These are phyloP conservation scores for Orbilia blumenaviensis DNA, from an alignment of 2,329 filamentous ascomycete genomes.

Conservation along the genomic window DNA sequence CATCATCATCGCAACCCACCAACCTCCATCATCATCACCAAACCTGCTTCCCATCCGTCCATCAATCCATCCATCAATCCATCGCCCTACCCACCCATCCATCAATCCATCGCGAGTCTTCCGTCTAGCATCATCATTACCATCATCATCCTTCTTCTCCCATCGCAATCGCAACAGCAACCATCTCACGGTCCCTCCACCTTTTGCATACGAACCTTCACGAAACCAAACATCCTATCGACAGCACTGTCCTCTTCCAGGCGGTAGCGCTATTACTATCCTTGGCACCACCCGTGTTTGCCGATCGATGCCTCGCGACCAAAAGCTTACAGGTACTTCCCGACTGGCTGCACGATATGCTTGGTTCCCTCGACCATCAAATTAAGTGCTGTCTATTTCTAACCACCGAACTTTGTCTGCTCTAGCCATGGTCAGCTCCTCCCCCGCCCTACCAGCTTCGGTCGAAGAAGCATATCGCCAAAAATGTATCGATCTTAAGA, in stretches of 20 bases:
- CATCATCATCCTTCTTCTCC: not conserved
- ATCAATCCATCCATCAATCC: too few relatives aligned
- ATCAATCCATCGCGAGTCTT: too few relatives aligned
- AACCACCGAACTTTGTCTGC: not conserved
- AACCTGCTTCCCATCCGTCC: too few relatives aligned
- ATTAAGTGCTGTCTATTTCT: not conserved
- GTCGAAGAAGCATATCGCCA: constrained; percentile 95
- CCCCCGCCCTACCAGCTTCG: constrained; percentile 77
- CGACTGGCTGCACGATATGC: not conserved
- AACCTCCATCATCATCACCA: constrained; percentile 5
- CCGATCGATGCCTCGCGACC: constrained; percentile 54
- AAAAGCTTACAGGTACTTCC: constrained; percentile 39
- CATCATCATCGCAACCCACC: constrained; percentile 31
- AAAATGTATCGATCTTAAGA: constrained; percentile 95
- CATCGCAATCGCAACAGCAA: not conserved
- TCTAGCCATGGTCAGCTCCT: constrained; percentile 52
- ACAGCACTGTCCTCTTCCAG: constrained; percentile 2
- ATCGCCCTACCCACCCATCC: not conserved
- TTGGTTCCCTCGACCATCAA: not conserved
- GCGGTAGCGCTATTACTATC: constrained; percentile 11
- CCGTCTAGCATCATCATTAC: not conserved
- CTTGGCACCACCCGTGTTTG: constrained; percentile 47
- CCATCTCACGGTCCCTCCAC: not conserved
- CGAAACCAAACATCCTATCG: constrained; percentile 11
- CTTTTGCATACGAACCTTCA: constrained; percentile 14